Evolutionary conservation across 768 basidiomycete species (phyloP).

Genomic region (Russula emetica): DNA sequence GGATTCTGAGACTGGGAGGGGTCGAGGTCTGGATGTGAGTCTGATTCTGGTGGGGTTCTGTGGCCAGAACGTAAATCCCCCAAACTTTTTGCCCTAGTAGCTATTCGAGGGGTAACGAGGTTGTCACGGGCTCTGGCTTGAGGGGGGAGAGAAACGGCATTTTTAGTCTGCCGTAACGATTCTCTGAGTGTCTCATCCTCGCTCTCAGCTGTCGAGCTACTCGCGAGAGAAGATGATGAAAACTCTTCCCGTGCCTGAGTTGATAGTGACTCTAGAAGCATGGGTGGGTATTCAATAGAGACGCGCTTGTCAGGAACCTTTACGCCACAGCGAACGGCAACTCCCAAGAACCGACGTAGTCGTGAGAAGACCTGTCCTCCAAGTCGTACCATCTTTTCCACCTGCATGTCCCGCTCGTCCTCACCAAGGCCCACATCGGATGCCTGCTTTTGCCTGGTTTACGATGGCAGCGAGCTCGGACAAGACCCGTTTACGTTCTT

Average conservation of each 20-base stretch:
- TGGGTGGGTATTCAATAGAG: conserved; percentile 19
- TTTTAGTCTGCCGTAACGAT: conserved; percentile 22
- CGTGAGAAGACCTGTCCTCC: conserved; percentile 78
- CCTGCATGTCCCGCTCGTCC: conserved; percentile 52
- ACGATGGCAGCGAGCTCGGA: conserved; percentile 79
- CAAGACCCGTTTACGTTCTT: conserved; percentile 79
- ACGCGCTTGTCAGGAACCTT: conserved; percentile 46
- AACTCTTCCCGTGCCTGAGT: conserved; percentile 21
- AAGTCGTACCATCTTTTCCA: conserved; percentile 73
- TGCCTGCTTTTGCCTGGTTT: conserved; percentile 66
- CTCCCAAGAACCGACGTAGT: conserved; percentile 73
- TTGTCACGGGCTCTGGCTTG: conserved; percentile 8
- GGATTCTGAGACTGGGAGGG: background rate
- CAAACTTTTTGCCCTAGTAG: conserved; percentile 50
- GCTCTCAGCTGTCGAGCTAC: conserved; percentile 11
- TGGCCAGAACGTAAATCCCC: conserved; percentile 44
- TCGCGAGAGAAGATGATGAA: conserved; percentile 13
- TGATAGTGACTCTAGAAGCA: conserved; percentile 25
- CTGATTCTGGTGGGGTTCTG: conserved; percentile 36
- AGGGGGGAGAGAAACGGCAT: conserved; percentile 25
- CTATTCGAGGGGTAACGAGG: conserved; percentile 31
- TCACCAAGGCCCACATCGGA: conserved; percentile 48
- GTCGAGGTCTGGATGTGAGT: conserved; percentile 36
- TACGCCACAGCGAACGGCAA: conserved; percentile 71
- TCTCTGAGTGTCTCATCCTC: conserved; percentile 25